A percentile compares a stretch with the other conserved stretches of the same genome.
Evolutionary conservation across 2,329 filamentous ascomycete species (phyloP).

Genomic region (Cladophialophora psammophila): DNA sequence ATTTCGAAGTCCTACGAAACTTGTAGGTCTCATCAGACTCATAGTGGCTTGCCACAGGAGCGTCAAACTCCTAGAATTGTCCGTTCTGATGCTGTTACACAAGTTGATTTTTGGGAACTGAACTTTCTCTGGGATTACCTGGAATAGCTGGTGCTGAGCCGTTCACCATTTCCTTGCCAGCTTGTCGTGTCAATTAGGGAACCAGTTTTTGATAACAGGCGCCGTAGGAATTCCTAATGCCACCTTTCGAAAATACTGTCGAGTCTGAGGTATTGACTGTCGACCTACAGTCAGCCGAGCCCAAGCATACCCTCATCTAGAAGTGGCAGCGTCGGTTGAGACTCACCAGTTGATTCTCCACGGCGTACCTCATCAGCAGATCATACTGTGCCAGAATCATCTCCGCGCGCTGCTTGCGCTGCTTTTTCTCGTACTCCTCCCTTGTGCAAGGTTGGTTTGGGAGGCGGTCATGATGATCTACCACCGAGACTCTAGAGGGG

Average conservation of each 20-base stretch:
- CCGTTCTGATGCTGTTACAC: not conserved
- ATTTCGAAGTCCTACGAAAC: not conserved
- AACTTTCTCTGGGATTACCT: not conserved
- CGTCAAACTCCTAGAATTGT: not conserved
- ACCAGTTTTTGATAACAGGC: constrained; percentile 39
- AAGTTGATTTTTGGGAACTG: not conserved
- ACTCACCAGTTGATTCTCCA: constrained; percentile 49
- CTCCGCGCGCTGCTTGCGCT: constrained; percentile 26
- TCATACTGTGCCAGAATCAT: constrained; percentile 29
- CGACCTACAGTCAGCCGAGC: constrained; percentile 1
- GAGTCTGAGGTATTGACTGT: constrained; percentile 38
- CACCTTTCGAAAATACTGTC: constrained; percentile 39
- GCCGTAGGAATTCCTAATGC: constrained; percentile 31
- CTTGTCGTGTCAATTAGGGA: constrained; percentile 17
- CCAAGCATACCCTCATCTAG: not conserved
- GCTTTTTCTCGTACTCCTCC: constrained; percentile 20
- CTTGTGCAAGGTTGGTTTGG: not conserved
- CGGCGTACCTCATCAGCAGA: constrained; percentile 50
- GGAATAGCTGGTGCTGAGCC: not conserved
- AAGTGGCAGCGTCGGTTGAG: not conserved
- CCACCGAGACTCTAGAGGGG: not conserved
- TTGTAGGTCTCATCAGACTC: not conserved
- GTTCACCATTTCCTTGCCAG: not conserved
- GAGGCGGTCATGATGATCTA: not conserved
- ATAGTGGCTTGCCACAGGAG: not conserved